phyloP scores from a whole-genome alignment of 768 basidiomycete genomes.

The Suillus lakei region DNA sequence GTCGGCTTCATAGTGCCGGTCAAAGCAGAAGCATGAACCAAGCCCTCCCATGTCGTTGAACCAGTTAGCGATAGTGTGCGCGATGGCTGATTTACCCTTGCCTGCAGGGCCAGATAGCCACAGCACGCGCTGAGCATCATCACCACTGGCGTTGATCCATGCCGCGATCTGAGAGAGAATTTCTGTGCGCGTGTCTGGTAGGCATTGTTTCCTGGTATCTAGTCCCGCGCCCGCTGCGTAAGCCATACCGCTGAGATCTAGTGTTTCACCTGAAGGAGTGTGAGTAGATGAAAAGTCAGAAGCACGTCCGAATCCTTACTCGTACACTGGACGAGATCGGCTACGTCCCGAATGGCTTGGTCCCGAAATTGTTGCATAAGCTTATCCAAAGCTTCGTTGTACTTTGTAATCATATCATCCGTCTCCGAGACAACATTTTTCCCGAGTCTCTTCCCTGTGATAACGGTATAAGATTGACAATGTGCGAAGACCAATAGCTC shows the following conservation, averaged over 20 bases:
- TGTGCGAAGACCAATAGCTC: background rate
- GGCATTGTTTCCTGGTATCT: constrained; percentile 11
- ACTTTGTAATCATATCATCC: background rate
- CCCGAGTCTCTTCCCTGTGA: constrained; percentile 1
- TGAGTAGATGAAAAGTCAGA: background rate
- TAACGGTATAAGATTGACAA: background rate
- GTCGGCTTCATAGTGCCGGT: constrained; percentile 4
- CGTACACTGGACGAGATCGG: background rate
- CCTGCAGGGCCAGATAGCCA: constrained; percentile 21
- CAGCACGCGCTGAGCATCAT: constrained; percentile 10
- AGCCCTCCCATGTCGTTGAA: constrained; percentile 18
- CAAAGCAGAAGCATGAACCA: constrained; percentile 26
- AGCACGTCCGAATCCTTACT: background rate
- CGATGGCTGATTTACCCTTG: constrained; percentile 36
- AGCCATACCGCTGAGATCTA: constrained; percentile 5
- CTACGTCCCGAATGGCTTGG: background rate
- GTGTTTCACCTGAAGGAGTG: background rate
- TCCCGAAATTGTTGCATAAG: constrained; percentile 9
- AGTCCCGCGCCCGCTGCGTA: constrained; percentile 9
- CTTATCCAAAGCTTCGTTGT: background rate
- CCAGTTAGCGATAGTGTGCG: constrained; percentile 20
- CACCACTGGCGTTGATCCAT: constrained; percentile 15
- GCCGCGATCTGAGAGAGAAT: constrained; percentile 19
- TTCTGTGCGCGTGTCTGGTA: constrained; percentile 18
- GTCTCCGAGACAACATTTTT: background rate